Base-by-base conservation (phyloP, 192 early-diverging fungal genomes). In the Podila horticola region DNA sequence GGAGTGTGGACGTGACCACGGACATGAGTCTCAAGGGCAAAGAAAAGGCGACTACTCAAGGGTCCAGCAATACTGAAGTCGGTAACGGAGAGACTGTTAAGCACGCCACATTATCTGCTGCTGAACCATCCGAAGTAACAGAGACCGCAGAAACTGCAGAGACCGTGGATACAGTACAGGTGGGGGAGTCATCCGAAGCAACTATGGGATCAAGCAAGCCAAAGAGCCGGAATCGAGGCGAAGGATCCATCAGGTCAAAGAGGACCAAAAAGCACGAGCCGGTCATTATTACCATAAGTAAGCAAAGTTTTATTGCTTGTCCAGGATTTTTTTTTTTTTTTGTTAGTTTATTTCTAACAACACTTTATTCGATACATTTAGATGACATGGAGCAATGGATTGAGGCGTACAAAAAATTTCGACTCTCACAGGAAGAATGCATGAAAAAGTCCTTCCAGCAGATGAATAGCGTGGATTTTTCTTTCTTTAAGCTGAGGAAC, bases 371-470 rank as follows among this genome's bases (percentile, higher is more conserved):
- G 41, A 41, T 41, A 41, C 12, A 6, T 13, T 3, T 65, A 74
- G 72, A 41, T 15, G 58, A 67, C 7, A 29, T 74, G 36, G 51
- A 57, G 33, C 65, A 63, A 24, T 74, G 62, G 63, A 61, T 60
- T 17, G 45, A 33, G 30, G 31, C 58, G 3, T 74, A 74, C 28
- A 62, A 61, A n/a, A 58, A 49, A 15, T 48, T 74, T 9, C 58
- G 66, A 26, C n/a, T n/a, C 7, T 15, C 49, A 8, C 65, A 67
- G 13, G 65, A 55, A 3, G 13, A 20, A 4, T 51, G 30, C 50
- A 67, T 67, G 29, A 29, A 55, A 10, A 33, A 29, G 4, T 8
- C 36, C 26, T 5, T 52, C 24, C 12, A 55, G n/a, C 65, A 66
- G 22, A 26, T 67, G 29, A 20, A 22, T 0, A 22, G 33, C 5